Base-by-base conservation (phyloP, 2,329 filamentous ascomycete species). In the Botrytis cinerea region DNA sequence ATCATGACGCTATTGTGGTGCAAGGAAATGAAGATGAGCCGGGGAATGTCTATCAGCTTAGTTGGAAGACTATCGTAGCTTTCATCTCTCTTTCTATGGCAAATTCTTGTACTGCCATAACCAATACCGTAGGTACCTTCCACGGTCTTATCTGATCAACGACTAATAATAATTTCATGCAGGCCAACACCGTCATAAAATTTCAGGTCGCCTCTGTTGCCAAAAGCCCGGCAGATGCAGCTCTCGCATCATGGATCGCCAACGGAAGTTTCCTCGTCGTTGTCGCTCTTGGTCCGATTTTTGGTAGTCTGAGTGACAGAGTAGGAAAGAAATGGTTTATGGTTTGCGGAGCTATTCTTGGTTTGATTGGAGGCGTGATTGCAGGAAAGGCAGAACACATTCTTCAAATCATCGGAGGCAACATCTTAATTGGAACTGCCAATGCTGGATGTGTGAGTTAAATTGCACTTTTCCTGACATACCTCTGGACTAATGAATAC, bases 241-340 rank as follows among this genome's bases (percentile, higher is more conserved):
- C 68, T 20, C 70, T 75, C 16, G 62, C 75, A 22, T 75, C 75
- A 48, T 76, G 74, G 75, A 76, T 76, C 62, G 75, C 74, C 6
- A 76, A 76, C 63, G 73, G 71, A 40, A 75, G 71, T 46, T 76
- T 76, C 59, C 60, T 76, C 18, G 63, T 75, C 25, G 73, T 74
- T 28, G 48, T 76, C 22, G 75, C 75, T 46, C 66, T 75, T 45
- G 75, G 75, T 16, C 75, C 75, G 5, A 74, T 76, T 9, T 75
- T 75, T 40, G 75, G 75, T 5, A 76, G 72, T 14, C 69, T 75
- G 2, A 57, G 63, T 67, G 75, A 77, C 70, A 70, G 75, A 32
- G 48, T 77, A 9, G 76, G 76, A 7, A 77, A 77, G 59, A 77
- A 77, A 70, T 76, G 74, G 73, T 77, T 77, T 35, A 51, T 77